Conservation (phyloP, 805 yeast genomes). For the Yamadazyma nakazawae region DNA sequence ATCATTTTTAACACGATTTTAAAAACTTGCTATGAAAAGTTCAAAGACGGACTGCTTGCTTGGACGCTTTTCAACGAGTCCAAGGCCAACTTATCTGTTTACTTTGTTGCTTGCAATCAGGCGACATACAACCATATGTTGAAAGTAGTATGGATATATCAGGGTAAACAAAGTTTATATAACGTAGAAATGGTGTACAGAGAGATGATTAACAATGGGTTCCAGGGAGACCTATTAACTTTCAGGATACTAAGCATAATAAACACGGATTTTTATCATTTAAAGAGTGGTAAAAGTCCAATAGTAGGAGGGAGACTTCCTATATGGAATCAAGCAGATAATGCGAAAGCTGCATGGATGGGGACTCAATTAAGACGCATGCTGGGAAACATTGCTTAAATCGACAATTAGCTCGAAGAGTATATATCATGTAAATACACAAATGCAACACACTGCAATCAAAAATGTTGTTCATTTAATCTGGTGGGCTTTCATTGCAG, state of each 20-base stretch:
- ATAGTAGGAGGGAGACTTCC: conserved; percentile 22
- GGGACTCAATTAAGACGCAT: conserved; percentile 5
- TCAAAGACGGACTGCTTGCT: conserved; percentile 35
- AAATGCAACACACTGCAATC: background rate
- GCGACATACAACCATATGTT: conserved; percentile 40
- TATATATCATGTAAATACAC: background rate
- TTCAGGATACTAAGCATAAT: conserved; percentile 34
- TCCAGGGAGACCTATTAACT: conserved; percentile 34
- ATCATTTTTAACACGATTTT: conserved; percentile 32
- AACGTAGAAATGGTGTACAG: conserved; percentile 31
- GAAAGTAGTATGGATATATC: conserved; percentile 34
- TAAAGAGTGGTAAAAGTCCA: conserved; percentile 27
- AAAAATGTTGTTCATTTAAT: too few relatives aligned
- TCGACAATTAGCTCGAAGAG: background rate
- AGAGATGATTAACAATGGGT: conserved; percentile 43
- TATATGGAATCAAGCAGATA: conserved; percentile 38
- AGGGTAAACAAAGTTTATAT: conserved; percentile 34
- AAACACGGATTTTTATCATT: conserved; percentile 30
- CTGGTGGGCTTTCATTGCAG: too few relatives aligned
- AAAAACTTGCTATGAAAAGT: conserved; percentile 20
- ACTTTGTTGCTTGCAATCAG: conserved; percentile 37
- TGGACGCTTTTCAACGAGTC: conserved; percentile 33
- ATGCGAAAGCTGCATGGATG: conserved; percentile 21
- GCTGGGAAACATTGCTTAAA: background rate
- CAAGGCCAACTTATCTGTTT: conserved; percentile 30